A percentile compares a stretch with the other conserved stretches of the same genome.
Evolutionary conservation across 495 filamentous ascomycete genomes (phyloP).

Genomic region (Podospora pseudoanserina): DNA sequence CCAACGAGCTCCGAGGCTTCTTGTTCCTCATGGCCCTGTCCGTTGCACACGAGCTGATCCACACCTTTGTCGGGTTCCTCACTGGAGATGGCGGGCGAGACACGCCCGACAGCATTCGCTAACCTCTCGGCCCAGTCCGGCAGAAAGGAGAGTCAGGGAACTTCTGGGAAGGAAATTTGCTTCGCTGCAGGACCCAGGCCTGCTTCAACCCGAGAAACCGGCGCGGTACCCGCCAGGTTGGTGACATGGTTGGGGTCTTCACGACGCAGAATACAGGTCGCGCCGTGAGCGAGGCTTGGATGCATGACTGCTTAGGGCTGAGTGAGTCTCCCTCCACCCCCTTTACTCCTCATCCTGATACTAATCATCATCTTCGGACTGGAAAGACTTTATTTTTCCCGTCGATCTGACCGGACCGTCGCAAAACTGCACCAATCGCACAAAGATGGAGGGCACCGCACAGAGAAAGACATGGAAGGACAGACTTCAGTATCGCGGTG

Average conservation of each 20-base stretch:
- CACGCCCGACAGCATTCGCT: not conserved
- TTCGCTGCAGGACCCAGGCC: not conserved
- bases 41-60: not conserved
- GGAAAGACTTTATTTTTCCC: too few species aligned
- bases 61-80: not conserved
- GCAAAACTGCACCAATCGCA: too few species aligned
- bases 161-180: not conserved
- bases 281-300: not conserved
- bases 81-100: not conserved
- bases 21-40: not conserved
- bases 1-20: not conserved
- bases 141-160: not conserved
- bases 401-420: too few species aligned
- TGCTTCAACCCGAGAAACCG: too few species aligned
- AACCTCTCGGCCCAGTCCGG: not conserved
- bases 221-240: not conserved
- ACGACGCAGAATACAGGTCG: not conserved
- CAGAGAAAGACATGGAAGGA: too few species aligned
- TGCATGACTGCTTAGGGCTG: not conserved
- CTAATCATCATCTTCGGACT: too few species aligned
- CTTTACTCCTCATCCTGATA: too few species aligned
- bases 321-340: too few species aligned
- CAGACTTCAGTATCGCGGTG: too few species aligned
- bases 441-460: too few species aligned
- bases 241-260: not conserved